Evolutionary conservation across 768 basidiomycete species (phyloP).

Genomic region (Mycena olivaceomarginata): DNA sequence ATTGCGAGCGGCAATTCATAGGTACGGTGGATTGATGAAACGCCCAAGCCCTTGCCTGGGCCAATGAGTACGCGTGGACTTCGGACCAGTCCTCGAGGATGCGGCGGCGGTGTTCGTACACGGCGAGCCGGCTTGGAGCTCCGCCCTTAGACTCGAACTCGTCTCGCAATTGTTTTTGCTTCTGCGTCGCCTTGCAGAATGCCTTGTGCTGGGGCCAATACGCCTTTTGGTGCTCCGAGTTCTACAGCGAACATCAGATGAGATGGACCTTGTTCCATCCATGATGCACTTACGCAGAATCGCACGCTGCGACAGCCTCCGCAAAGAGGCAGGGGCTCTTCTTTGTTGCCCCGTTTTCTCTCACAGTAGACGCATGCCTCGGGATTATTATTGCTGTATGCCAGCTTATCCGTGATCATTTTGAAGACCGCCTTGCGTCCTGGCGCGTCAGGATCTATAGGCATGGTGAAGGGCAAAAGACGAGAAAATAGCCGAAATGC

Average conservation of each 20-base stretch:
- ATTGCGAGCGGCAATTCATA: constrained; percentile 14
- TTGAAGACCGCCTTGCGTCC: constrained; percentile 33
- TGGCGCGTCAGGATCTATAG: constrained; percentile 11
- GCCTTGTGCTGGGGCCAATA: constrained; percentile 18
- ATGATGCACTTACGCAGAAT: constrained; percentile 1
- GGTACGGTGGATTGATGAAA: not conserved
- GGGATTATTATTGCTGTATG: constrained; percentile 22
- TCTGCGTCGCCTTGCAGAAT: not conserved
- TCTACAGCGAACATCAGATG: not conserved
- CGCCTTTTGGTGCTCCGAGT: not conserved
- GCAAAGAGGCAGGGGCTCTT: not conserved
- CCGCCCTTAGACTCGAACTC: not conserved
- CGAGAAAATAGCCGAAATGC: too few species aligned
- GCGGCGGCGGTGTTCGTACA: not conserved
- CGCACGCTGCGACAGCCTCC: not conserved
- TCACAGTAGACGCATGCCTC: constrained; percentile 24
- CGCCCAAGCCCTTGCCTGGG: constrained; percentile 4
- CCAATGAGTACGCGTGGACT: not conserved
- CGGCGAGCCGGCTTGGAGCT: not conserved
- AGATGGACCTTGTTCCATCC: not conserved
- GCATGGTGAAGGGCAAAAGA: not conserved
- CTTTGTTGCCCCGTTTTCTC: not conserved
- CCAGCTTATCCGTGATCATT: constrained; percentile 28
- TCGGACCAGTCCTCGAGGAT: constrained; percentile 9
- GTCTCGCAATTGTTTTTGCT: not conserved